These are phyloP conservation scores for Ophiognomonia clavigignenti-juglandacearum DNA, from an alignment of 2,329 filamentous ascomycete species.

Conservation along the genomic window DNA sequence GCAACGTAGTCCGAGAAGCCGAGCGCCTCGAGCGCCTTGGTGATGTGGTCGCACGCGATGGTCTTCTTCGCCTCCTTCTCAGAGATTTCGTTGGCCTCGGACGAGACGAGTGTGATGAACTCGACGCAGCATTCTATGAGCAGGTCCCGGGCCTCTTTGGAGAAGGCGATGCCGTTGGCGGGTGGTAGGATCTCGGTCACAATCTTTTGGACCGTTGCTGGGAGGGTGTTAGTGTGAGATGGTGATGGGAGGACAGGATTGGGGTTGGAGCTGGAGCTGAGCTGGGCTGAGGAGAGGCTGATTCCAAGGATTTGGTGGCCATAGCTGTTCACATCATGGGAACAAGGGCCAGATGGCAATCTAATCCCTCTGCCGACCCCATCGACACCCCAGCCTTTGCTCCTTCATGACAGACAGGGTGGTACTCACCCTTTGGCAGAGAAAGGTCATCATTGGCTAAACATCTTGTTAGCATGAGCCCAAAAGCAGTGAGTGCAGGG, in stretches of 20 bases:
- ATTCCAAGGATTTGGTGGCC: no score
- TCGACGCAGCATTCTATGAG: slow-evolving; percentile 98
- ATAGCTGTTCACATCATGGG: no score
- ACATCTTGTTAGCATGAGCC: slow-evolving; percentile 27
- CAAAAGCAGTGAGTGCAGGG: background rate
- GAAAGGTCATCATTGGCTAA: slow-evolving; percentile 61
- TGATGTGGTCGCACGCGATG: slow-evolving; percentile 96
- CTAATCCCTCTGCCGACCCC: background rate
- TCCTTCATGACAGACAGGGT: background rate
- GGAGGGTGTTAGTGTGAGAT: background rate
- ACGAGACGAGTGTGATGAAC: slow-evolving; percentile 98
- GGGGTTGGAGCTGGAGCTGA: no score
- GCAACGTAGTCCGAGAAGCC: slow-evolving; percentile 91
- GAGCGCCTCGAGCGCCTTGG: slow-evolving; percentile 85
- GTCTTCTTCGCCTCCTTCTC: slow-evolving; percentile 99
- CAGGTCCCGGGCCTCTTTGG: slow-evolving; percentile 90
- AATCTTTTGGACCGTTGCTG: slow-evolving; percentile 74
- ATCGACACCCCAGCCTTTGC: background rate
- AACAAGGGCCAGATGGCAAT: no score
- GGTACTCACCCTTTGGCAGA: slow-evolving; percentile 55
- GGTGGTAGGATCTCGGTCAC: slow-evolving; percentile 87
- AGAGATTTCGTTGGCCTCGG: slow-evolving; percentile 96
- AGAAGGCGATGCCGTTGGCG: slow-evolving; percentile 73
- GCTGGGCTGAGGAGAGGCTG: no score
- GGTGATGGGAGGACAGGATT: no score